A percentile compares a stretch with the other conserved stretches of the same genome.
phyloP scores from a whole-genome alignment of 2,329 filamentous ascomycete species.

The Paecilomyces fulvus region DNA sequence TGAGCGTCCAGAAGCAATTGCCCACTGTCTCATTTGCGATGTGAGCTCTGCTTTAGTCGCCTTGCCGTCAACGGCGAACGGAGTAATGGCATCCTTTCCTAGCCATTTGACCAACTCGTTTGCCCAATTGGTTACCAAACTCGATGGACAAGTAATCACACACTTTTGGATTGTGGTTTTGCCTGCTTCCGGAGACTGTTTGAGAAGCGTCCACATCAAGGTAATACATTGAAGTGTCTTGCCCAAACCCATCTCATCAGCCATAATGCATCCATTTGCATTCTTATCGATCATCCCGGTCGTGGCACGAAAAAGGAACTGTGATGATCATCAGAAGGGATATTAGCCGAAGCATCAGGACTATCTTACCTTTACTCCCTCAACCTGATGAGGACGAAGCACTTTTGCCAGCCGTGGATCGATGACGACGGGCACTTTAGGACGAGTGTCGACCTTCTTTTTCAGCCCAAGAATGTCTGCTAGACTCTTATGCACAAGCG shows the following conservation, averaged over 20 bases:
- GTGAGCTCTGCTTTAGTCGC: constrained; percentile 89
- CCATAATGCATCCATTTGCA: constrained; percentile 98
- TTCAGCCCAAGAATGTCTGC: constrained; percentile 92
- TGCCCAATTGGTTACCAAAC: constrained; percentile 94
- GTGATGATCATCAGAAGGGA: constrained; percentile 4
- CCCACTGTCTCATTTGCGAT: constrained; percentile 87
- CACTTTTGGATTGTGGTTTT: constrained; percentile 92
- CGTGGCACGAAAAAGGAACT: constrained; percentile 87
- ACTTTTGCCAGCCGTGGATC: constrained; percentile 85
- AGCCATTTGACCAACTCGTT: constrained; percentile 93
- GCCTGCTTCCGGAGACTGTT: constrained; percentile 92
- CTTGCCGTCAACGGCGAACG: constrained; percentile 95
- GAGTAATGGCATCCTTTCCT: constrained; percentile 78
- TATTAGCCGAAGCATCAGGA: neutral
- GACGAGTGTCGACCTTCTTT: constrained; percentile 75
- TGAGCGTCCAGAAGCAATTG: constrained; percentile 78
- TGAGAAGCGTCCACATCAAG: constrained; percentile 91
- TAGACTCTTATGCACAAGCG: constrained; percentile 86
- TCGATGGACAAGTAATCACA: constrained; percentile 93
- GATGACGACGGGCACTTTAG: constrained; percentile 93
- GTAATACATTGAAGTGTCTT: constrained; percentile 97
- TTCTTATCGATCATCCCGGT: constrained; percentile 92
- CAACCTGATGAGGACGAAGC: constrained; percentile 90
- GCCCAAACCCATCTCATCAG: constrained; percentile 95
- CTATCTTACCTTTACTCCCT: constrained; percentile 68